Base-by-base conservation (phyloP, 2,329 filamentous ascomycete genomes). In the Dactylonectria estremocensis region DNA sequence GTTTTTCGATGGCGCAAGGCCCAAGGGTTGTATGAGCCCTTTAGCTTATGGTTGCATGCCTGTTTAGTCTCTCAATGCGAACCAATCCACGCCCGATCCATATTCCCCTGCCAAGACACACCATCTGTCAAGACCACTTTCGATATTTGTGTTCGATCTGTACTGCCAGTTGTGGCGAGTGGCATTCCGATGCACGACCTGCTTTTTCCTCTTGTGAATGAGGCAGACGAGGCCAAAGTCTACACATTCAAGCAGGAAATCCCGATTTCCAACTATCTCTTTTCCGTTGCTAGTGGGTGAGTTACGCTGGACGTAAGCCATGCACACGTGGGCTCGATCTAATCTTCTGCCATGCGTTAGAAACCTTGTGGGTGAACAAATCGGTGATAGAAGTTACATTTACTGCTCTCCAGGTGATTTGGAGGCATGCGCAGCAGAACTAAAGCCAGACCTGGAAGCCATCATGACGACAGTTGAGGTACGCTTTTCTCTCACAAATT, bases 261-360 rank as follows among this genome's bases (percentile, higher is more conserved):
- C 22, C 54, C 54, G n/a, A 57, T 45, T 3, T 57, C 54, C 13
- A 57, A 57, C 35, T 57, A 57, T 22, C n/a, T 57, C 3, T 57
- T 57, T 24, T 40, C 33, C 16, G 33, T 57, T 6, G 50, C 50
- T 5, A 54, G 50, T 24, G 50, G 50, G 50, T 54, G 35, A n/a
- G 49, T 24, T 20, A 28, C 24, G 4, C 24, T 7, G 4, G 4
- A 28, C 7, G 24, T 28, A 28, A 28, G 24, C 4, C 4, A 28
- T 28, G 24, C 24, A 7, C 24, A 28, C 24, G 7, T 28, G 24
- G 24, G 24, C 24, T 7, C 7, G 24, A 28, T 28, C 24, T 28
- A 28, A 28, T n/a, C 24, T 28, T 28, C 24, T 28, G 24, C 24
- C 24, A 5, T 28, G 4, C 24, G 24, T 28, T 28, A 31, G 50